A percentile compares a stretch with the other conserved stretches of the same genome.
These are phyloP conservation scores for Sclerotinia glacialis DNA, from an alignment of 2,329 filamentous ascomycete genomes.

Conservation along the genomic window DNA sequence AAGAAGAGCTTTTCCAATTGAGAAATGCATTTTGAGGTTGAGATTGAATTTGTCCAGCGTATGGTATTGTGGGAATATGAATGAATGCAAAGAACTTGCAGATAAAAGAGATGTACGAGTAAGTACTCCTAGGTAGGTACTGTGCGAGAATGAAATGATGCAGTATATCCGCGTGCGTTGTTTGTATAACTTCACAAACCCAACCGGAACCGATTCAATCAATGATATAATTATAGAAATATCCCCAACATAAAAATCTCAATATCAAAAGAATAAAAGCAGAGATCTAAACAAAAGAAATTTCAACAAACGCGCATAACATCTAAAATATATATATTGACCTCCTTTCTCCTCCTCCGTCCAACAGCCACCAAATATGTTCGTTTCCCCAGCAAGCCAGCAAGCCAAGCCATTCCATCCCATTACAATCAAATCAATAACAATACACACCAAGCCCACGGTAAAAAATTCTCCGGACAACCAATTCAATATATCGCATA, in stretches of 20 bases:
- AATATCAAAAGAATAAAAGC: neutral
- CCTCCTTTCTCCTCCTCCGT: neutral
- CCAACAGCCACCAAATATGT: slow-evolving; percentile 1
- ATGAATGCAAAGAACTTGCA: neutral
- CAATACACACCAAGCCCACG: neutral
- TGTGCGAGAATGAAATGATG: neutral
- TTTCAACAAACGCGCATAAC: neutral
- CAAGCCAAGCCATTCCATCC: slow-evolving; percentile 12
- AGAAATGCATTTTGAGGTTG: slow-evolving; percentile 25
- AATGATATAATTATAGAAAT: neutral
- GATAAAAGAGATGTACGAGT: neutral
- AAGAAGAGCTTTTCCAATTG: slow-evolving; percentile 22
- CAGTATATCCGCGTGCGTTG: neutral
- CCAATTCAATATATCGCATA: slow-evolving; percentile 6
- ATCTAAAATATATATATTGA: neutral
- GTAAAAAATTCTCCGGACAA: neutral
- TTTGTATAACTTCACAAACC: slow-evolving; percentile 2
- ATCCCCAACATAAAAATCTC: neutral
- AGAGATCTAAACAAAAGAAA: neutral
- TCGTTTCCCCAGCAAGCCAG: too few relatives aligned
- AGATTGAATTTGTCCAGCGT: neutral
- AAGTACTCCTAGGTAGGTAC: neutral
- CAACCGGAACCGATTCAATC: neutral
- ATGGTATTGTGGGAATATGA: neutral
- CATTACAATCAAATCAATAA: slow-evolving; percentile 3